These are phyloP conservation scores for Bretschneidera sinensis DNA, from an alignment of 345 rosid species.

Conservation along the genomic window DNA sequence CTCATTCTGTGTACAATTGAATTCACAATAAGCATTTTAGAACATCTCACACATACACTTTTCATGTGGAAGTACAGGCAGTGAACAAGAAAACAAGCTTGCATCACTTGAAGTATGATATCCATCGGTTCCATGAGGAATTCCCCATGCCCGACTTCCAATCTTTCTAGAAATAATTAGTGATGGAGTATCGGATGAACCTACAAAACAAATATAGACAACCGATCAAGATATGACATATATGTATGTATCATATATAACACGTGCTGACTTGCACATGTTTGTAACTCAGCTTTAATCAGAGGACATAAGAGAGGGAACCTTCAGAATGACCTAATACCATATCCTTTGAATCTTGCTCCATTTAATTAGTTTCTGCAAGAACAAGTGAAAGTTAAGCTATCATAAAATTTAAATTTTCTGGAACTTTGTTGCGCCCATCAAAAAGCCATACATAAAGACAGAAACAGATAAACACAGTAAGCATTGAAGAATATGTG, in stretches of 20 bases:
- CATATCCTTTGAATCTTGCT: constrained; percentile 28
- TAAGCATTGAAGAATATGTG: neutral
- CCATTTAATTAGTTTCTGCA: constrained; percentile 44
- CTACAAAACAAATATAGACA: constrained; percentile 24
- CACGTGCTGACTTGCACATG: neutral
- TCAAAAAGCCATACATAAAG: neutral
- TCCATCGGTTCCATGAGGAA: constrained; percentile 28
- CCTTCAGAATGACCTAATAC: constrained; percentile 28
- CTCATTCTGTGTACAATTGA: neutral
- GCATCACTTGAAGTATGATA: constrained; percentile 54
- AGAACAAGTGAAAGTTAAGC: constrained; percentile 7
- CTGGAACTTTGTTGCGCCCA: neutral
- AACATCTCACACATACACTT: constrained; percentile 43
- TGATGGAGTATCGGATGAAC: constrained; percentile 27
- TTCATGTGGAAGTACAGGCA: constrained; percentile 78
- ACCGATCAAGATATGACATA: neutral
- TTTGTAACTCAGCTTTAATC: constrained; percentile 1
- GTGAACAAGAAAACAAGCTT: constrained; percentile 72
- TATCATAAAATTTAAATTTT: no score
- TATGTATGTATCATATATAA: neutral
- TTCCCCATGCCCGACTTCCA: constrained; percentile 50
- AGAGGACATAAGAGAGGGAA: constrained; percentile 13
- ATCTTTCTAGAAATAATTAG: constrained; percentile 26
- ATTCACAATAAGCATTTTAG: constrained; percentile 4
- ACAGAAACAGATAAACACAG: neutral